Evolutionary conservation across 129 eudicot genomes (phyloP).

Genomic region (Lactuca sativa): DNA sequence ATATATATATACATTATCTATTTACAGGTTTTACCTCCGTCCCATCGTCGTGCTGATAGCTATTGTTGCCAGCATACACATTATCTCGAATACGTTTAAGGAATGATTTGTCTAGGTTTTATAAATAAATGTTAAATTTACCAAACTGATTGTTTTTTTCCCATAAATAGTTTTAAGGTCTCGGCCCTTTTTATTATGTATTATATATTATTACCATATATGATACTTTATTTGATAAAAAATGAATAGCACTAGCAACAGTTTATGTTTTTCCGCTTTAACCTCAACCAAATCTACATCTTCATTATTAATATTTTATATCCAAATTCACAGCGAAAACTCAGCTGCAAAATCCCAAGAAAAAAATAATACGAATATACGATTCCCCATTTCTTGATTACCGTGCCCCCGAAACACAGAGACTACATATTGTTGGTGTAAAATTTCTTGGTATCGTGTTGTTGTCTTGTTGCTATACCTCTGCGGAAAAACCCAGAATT

Average conservation of each 20-base stretch:
- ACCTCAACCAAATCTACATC: neutral
- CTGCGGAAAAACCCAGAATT: constrained; percentile 19
- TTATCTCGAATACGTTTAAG: no score
- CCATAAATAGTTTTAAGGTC: no score
- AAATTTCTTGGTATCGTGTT: constrained; percentile 17
- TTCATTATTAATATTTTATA: neutral
- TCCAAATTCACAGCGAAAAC: neutral
- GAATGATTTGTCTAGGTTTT: neutral
- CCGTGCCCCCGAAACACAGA: constrained; percentile 29
- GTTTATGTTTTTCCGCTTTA: neutral
- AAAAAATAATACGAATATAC: neutral
- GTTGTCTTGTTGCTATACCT: constrained; percentile 21
- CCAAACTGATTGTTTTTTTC: neutral
- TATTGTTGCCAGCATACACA: no score
- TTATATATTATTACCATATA: no score
- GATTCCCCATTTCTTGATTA: constrained; percentile 11
- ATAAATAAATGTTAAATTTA: neutral
- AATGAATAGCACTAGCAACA: no score
- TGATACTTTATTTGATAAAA: no score
- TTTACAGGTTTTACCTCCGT: neutral
- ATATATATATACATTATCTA: no score
- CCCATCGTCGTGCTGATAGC: neutral
- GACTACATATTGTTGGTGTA: neutral
- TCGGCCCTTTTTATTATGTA: no score
- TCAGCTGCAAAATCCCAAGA: constrained; percentile 19